Evolutionary conservation across 2,329 filamentous ascomycete genomes (phyloP).

Genomic region (Seiridium cupressi): DNA sequence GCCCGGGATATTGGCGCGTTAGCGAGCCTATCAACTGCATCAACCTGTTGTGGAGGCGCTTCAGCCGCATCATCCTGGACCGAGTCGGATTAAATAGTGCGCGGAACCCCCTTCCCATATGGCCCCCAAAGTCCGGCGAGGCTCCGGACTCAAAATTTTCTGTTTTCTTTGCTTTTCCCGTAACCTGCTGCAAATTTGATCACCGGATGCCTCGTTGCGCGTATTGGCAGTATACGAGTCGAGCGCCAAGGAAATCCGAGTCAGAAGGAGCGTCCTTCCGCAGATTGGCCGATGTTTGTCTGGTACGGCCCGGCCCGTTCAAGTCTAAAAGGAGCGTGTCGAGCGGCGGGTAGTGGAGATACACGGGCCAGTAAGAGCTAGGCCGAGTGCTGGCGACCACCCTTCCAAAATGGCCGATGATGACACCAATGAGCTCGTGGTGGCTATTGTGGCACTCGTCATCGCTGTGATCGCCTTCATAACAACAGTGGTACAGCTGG

Average conservation of each 20-base stretch:
- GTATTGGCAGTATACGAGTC: too few relatives aligned
- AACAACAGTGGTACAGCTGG: constrained; percentile 13
- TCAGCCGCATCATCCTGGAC: neutral
- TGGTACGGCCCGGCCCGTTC: too few relatives aligned
- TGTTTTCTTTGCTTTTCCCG: neutral
- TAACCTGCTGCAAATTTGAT: neutral
- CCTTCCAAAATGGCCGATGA: neutral
- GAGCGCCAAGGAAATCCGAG: too few relatives aligned
- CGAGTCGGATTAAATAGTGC: neutral
- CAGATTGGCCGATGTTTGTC: too few relatives aligned
- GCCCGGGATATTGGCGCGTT: neutral
- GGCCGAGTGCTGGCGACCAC: neutral
- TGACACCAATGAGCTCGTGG: constrained; percentile 8
- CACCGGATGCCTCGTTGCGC: neutral
- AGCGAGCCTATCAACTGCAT: neutral
- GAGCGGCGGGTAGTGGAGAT: too few relatives aligned
- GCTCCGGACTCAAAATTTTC: neutral
- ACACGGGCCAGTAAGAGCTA: too few relatives aligned
- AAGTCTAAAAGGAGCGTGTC: too few relatives aligned
- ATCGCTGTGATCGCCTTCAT: constrained; percentile 17
- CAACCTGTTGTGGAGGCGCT: neutral
- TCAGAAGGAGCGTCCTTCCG: too few relatives aligned
- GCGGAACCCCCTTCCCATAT: neutral
- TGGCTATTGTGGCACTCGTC: constrained; percentile 17
- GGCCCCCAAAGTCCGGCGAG: neutral